Evolutionary conservation across 345 rosid species (phyloP).

Genomic region (Populus ilicifolia): DNA sequence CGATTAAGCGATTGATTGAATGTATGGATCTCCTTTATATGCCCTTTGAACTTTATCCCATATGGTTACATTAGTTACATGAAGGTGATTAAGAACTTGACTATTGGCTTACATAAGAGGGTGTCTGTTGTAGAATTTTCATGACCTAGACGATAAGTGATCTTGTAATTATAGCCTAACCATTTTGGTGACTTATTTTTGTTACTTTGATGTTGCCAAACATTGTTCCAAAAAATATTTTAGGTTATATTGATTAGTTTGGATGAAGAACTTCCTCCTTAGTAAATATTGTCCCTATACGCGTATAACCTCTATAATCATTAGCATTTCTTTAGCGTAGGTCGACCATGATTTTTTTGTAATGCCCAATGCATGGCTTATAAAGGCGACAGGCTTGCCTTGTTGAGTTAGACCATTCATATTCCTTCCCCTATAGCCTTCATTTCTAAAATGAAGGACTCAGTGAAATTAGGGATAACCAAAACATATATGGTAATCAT

Average conservation of each 20-base stretch:
- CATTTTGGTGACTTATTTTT: neutral
- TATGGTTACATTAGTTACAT: accelerated
- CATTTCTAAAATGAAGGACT: neutral
- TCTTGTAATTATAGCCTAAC: neutral
- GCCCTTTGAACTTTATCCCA: accelerated
- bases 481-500: neutral
- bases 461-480: neutral
- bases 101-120: accelerated
- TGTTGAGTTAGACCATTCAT: neutral
- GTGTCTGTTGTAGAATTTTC: accelerated
- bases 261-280: neutral
- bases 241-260: neutral
- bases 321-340: neutral
- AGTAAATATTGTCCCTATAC: neutral
- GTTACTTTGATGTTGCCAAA: neutral
- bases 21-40: no score
- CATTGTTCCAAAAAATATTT: neutral
- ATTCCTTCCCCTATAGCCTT: neutral
- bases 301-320: neutral
- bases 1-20: no score
- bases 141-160: accelerated
- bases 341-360: neutral
- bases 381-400: no score
- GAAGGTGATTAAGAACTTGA: accelerated
- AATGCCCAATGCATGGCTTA: no score